Percentiles rank a stretch among this genome's conserved stretches.
Conservation (phyloP, 75 land plant species). For the Pinus albicaulis region DNA sequence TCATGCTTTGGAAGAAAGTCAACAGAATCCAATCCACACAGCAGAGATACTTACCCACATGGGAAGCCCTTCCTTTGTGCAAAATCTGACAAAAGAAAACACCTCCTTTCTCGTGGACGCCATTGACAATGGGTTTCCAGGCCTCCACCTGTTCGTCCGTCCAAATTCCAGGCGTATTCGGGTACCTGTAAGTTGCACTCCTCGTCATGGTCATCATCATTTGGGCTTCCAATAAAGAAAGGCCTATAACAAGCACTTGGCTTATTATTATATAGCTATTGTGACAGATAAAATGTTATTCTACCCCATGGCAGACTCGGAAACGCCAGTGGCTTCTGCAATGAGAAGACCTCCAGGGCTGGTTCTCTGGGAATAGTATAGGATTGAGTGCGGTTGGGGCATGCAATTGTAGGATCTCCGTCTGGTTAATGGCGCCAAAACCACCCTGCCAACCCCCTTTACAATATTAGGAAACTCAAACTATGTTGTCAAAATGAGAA, state of each 20-base stretch:
- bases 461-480: too few relatives aligned
- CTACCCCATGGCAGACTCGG: slow-evolving; percentile 21
- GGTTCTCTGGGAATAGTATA: slow-evolving; percentile 24
- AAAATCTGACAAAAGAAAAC: slow-evolving; percentile 33
- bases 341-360: slow-evolving; percentile 29
- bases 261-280: too few relatives aligned
- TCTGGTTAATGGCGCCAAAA: slow-evolving; percentile 22
- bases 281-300: too few relatives aligned
- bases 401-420: slow-evolving; percentile 13
- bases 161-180: slow-evolving; percentile 23
- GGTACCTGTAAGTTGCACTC: slow-evolving; percentile 12
- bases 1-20: too few relatives aligned
- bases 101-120: slow-evolving; percentile 32
- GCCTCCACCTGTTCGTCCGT: slow-evolving; percentile 35
- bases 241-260: too few relatives aligned
- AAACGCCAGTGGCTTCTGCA: slow-evolving; percentile 24
- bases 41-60: background rate
- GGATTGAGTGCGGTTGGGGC: slow-evolving; percentile 17
- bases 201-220: too few relatives aligned
- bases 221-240: too few relatives aligned
- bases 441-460: slow-evolving; percentile 13
- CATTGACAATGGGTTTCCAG: slow-evolving; percentile 42
- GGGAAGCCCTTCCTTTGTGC: slow-evolving; percentile 31
- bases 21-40: too few relatives aligned
- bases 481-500: too few relatives aligned